Base-by-base conservation (phyloP, 768 basidiomycete genomes). In the Sporobolomyces phaffii region DNA sequence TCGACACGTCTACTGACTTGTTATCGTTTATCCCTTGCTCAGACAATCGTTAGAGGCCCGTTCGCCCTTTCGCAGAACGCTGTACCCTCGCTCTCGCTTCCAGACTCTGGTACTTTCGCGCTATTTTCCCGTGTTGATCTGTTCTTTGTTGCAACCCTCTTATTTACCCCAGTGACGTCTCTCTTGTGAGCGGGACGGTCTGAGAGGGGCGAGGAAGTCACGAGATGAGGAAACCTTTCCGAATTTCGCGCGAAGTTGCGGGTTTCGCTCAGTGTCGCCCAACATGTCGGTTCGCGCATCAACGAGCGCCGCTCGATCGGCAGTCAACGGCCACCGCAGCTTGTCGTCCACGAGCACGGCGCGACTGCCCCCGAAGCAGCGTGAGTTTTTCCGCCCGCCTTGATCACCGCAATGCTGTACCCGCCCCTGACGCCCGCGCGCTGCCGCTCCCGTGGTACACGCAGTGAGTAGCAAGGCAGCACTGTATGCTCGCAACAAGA, bases 31-130 rank as follows among this genome's bases (percentile, higher is more conserved):
- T 7, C 22, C 14, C 24, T 18, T 9, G 10, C 15, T 17, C 48
- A 68, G 65, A 67, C 65, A 67, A 67, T 36, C 65, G 65, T 6
- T 67, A 53, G 38, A 7, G 14, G 20, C 31, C 24, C 20, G 18
- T 17, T 17, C 22, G 15, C 44, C 44, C 7, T 20, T 8, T 45
- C 44, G 38, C 44, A 22, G 7, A 20, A 20, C 44, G 8, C 44
- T 17, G 7, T 17, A 7, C 18, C 44, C 20, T 10, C 11, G 44
- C 22, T 24, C 18, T 45, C 44, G 10, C n/a, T 45, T 22, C 44
- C n/a, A n/a, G n/a, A n/a, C n/a, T n/a, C n/a, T 10, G 9, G 38
- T 38, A 38, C 38, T 45, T 45, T 45, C 22, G 44, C 22, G 7
- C 44, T 45, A 20, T 45, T n/a, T n/a, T n/a, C n/a, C 44, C 44